phyloP scores from a whole-genome alignment of 164 flowering plant genomes.

The Umbellularia californica region DNA sequence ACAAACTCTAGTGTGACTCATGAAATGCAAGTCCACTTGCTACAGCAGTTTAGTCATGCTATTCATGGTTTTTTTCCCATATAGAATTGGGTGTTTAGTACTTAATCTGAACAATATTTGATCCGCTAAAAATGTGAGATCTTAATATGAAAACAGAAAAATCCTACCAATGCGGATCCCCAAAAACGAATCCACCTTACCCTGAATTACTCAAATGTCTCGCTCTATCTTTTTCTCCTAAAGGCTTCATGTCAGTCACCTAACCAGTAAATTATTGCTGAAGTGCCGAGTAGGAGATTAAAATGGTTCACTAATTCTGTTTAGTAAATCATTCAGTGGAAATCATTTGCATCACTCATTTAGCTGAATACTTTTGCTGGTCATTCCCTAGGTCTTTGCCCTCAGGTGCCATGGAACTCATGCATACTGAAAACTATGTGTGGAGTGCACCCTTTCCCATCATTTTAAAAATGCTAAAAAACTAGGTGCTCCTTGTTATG shows the following conservation, averaged over 20 bases:
- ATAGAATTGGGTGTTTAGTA: not conserved
- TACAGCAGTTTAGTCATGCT: not conserved
- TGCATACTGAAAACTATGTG: no score
- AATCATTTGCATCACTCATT: not conserved
- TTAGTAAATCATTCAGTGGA: no score
- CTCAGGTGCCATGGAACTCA: no score
- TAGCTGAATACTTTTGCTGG: not conserved
- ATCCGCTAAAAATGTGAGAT: not conserved
- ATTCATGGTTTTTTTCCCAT: no score
- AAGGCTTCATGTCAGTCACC: not conserved
- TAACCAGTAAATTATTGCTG: not conserved
- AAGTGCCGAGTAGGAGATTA: not conserved
- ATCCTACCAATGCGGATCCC: not conserved
- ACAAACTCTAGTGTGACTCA: not conserved
- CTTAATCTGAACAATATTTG: not conserved
- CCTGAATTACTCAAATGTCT: not conserved
- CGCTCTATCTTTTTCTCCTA: not conserved
- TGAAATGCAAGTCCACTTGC: not conserved
- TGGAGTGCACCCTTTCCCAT: not conserved
- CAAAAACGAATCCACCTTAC: not conserved
- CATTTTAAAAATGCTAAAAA: not conserved
- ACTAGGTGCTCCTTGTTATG: not conserved
- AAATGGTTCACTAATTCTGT: no score
- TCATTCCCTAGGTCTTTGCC: not conserved
- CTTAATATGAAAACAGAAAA: not conserved